These are phyloP conservation scores for Porodaedalea pini DNA, from an alignment of 1,284 basidiomycete genomes.

Conservation along the genomic window DNA sequence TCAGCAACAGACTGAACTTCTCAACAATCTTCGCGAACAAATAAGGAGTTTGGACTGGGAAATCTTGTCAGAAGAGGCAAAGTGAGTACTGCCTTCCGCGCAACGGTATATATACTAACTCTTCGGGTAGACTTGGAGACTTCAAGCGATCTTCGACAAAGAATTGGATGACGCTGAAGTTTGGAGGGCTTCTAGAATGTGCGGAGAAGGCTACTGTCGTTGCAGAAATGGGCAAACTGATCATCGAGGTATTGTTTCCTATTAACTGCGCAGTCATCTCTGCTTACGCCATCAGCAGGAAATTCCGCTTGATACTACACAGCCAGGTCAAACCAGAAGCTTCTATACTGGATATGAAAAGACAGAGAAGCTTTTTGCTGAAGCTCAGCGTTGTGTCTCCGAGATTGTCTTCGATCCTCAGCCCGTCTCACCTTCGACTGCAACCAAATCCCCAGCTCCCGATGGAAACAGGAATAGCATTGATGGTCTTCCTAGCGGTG, in stretches of 20 bases:
- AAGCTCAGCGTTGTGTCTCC: conserved; percentile 57
- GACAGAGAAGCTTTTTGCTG: conserved; percentile 58
- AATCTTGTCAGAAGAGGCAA: conserved; percentile 80
- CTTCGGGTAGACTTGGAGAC: conserved; percentile 58
- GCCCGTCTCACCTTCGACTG: background rate
- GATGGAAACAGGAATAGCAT: background rate
- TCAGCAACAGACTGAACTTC: conserved; percentile 66
- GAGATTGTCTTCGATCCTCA: conserved; percentile 47
- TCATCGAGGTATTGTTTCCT: conserved; percentile 56
- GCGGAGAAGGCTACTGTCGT: conserved; percentile 83
- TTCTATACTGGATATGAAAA: conserved; percentile 65
- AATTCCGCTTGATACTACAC: conserved; percentile 77
- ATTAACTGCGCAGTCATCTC: background rate
- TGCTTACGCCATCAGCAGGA: conserved; percentile 42
- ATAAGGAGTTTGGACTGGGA: conserved; percentile 79
- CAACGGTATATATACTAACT: background rate
- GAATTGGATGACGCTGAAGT: conserved; percentile 81
- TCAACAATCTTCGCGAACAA: conserved; percentile 75
- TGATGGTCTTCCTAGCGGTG: conserved; percentile 8
- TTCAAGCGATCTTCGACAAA: conserved; percentile 75
- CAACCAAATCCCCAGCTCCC: background rate
- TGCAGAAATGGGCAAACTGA: conserved; percentile 76
- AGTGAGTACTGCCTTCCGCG: conserved; percentile 3
- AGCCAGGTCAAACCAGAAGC: conserved; percentile 75
- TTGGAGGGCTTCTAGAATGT: conserved; percentile 82